Conservation (phyloP, 2,329 filamentous ascomycete genomes). For the Colletotrichum sp. region DNA sequence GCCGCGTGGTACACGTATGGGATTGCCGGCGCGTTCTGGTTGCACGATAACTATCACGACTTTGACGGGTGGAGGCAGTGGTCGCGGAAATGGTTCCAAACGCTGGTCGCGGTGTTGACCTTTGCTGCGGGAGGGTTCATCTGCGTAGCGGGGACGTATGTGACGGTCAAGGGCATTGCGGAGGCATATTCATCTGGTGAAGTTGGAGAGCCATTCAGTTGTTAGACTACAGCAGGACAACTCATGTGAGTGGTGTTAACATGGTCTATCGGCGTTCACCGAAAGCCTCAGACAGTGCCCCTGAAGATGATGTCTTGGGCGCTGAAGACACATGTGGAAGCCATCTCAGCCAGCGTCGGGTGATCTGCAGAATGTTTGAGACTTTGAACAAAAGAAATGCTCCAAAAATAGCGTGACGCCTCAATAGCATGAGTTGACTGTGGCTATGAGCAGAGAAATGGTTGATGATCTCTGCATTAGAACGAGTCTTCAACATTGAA, state of each 20-base stretch:
- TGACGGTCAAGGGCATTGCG: conserved; percentile 41
- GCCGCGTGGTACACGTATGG: conserved; percentile 61
- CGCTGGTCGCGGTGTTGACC: conserved; percentile 42
- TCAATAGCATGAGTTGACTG: not conserved
- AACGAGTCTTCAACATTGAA: not conserved
- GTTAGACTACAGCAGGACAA: not conserved
- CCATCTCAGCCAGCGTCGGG: not conserved
- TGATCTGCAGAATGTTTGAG: not conserved
- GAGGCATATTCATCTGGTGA: conserved; percentile 23
- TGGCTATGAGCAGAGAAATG: not conserved
- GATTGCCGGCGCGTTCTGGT: conserved; percentile 56
- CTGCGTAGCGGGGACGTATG: conserved; percentile 53
- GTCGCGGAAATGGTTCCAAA: conserved; percentile 41
- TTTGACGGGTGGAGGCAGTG: conserved; percentile 41
- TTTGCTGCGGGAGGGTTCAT: conserved; percentile 52
- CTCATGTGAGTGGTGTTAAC: not conserved
- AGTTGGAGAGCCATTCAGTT: conserved; percentile 7
- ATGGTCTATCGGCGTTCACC: not conserved
- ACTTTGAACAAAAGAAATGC: not conserved
- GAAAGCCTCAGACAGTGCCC: not conserved
- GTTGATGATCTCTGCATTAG: not conserved
- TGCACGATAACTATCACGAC: conserved; percentile 51
- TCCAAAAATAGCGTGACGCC: not conserved
- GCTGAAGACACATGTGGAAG: not conserved
- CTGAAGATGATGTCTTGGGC: not conserved